These are phyloP conservation scores for Stemphylium lycopersici DNA, from an alignment of 2,329 filamentous ascomycete genomes.

Conservation along the genomic window DNA sequence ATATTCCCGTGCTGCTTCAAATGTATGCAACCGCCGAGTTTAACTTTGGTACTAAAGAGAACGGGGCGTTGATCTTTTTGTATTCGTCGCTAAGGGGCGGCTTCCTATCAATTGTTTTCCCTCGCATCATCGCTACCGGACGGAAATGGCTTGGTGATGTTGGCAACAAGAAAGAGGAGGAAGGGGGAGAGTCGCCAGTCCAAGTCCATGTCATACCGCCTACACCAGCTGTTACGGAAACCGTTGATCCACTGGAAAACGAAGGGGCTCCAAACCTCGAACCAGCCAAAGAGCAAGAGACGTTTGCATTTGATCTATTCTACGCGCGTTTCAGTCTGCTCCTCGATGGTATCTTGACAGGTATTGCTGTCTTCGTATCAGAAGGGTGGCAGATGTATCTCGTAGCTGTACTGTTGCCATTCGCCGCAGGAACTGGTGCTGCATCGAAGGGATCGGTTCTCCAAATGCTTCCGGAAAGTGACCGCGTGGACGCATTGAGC, in stretches of 20 bases:
- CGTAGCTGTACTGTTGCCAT: conserved; percentile 67
- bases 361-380: conserved; percentile 66
- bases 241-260: conserved; percentile 57
- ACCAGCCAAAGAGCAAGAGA: conserved; percentile 52
- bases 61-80: conserved; percentile 54
- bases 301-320: conserved; percentile 68
- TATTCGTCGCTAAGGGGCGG: conserved; percentile 53
- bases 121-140: conserved; percentile 51
- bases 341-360: conserved; percentile 68
- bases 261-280: conserved; percentile 55
- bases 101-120: conserved; percentile 55
- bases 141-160: conserved; percentile 49
- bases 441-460: conserved; percentile 76
- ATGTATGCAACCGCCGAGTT: conserved; percentile 57
- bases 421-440: conserved; percentile 71
- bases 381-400: conserved; percentile 72
- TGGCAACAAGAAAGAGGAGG: conserved; percentile 6
- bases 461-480: conserved; percentile 68
- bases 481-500: conserved; percentile 70
- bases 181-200: conserved; percentile 20
- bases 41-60: conserved; percentile 53
- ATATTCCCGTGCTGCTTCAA: conserved; percentile 65
- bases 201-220: conserved; percentile 31
- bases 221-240: conserved; percentile 39
- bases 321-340: conserved; percentile 71